Evolutionary conservation across 345 rosid genomes (phyloP).

Genomic region (Gossypium herbaceum): DNA sequence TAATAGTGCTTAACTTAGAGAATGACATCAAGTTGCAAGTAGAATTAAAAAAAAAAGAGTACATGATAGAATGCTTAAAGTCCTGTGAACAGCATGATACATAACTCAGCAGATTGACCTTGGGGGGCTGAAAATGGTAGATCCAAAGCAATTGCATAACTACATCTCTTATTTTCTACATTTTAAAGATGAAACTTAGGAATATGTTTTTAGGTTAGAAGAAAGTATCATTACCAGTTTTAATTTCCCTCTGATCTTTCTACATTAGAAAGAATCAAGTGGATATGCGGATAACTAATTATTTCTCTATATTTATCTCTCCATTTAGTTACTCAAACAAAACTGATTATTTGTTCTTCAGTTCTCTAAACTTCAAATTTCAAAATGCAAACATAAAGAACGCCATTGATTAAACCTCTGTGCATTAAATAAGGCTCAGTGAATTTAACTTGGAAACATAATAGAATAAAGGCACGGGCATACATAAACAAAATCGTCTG

Average conservation of each 20-base stretch:
- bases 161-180: neutral
- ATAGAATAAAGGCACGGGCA: conserved; percentile 25
- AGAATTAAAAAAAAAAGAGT: neutral
- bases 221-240: neutral
- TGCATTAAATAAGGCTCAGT: neutral
- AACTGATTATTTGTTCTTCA: neutral
- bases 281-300: conserved; percentile 5
- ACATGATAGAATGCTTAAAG: neutral
- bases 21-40: neutral
- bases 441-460: conserved; percentile 11
- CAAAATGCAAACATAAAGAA: conserved; percentile 9
- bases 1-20: neutral
- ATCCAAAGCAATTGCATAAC: neutral
- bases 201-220: neutral
- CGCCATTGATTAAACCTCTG: neutral
- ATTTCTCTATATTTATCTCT: neutral
- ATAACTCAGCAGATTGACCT: neutral
- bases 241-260: neutral
- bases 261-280: conserved; percentile 7
- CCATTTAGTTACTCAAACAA: neutral
- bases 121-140: neutral
- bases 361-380: neutral
- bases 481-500: conserved; percentile 85
- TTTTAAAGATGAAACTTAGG: conserved; percentile 4
- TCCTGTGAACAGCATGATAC: neutral